Conservation (phyloP, 2,329 filamentous ascomycete species). For the Cercospora sp. region DNA sequence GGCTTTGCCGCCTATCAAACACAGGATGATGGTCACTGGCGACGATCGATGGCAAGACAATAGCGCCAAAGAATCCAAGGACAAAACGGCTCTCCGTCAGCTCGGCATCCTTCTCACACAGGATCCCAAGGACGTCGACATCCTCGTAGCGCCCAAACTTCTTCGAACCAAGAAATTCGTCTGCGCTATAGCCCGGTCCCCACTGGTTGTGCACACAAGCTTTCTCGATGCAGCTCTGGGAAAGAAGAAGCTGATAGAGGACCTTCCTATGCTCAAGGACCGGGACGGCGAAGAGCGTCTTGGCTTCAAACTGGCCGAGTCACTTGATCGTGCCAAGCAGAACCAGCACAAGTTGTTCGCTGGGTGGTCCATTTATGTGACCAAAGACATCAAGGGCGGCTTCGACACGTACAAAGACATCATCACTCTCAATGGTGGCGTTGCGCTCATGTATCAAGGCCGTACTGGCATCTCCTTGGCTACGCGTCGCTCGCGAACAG, state of each 20-base stretch:
- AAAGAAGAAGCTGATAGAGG: slow-evolving; percentile 59
- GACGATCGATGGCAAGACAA: slow-evolving; percentile 80
- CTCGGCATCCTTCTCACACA: slow-evolving; percentile 82
- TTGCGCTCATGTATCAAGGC: slow-evolving; percentile 70
- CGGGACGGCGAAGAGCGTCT: slow-evolving; percentile 70
- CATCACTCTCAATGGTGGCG: slow-evolving; percentile 83
- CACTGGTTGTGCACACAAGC: slow-evolving; percentile 71
- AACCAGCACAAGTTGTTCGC: slow-evolving; percentile 76
- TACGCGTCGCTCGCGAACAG: slow-evolving; percentile 53
- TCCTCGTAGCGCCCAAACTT: slow-evolving; percentile 82
- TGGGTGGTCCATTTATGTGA: slow-evolving; percentile 80
- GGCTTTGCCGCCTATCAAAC: slow-evolving; percentile 63
- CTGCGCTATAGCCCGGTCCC: slow-evolving; percentile 77
- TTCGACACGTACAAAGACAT: slow-evolving; percentile 83
- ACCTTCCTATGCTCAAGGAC: slow-evolving; percentile 68
- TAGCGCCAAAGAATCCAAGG: slow-evolving; percentile 71
- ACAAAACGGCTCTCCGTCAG: slow-evolving; percentile 77
- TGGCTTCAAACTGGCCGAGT: slow-evolving; percentile 67
- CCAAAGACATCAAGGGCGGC: slow-evolving; percentile 75
- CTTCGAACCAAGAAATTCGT: slow-evolving; percentile 94
- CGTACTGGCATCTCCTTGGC: slow-evolving; percentile 63
- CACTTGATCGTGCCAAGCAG: slow-evolving; percentile 68
- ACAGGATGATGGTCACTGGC: slow-evolving; percentile 79
- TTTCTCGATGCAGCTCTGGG: slow-evolving; percentile 80
- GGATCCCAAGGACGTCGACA: slow-evolving; percentile 74